Base-by-base conservation (phyloP, 805 yeast genomes). In the Blastobotrys mokoenaii region DNA sequence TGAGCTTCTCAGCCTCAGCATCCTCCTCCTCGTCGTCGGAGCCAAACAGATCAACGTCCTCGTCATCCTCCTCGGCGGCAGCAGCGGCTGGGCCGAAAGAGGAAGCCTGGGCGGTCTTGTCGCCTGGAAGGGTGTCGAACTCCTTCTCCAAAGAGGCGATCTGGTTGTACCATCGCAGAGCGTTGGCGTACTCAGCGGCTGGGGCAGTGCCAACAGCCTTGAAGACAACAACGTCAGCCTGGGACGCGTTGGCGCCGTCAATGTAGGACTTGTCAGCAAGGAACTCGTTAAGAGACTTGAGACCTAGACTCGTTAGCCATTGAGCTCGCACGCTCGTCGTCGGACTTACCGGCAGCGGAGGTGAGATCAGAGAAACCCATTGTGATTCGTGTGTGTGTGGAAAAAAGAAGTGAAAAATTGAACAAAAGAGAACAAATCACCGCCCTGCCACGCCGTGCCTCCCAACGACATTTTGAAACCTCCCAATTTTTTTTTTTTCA, bases 91-190 rank as follows among this genome's bases (percentile, higher is more conserved):
- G 66, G 29, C 68, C 69, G 46, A 49, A 53, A 34, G 56, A 43
- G 40, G 59, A 41, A 42, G 63, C 55, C 32, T 50, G 49, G 35
- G 69, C 65, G 53, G 70, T 62, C 58, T 76, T 74, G 62, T 82
- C 79, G 50, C 74, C 82, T 48, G 70, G 65, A 59, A 81, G 94
- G 61, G 90, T 87, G 71, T 72, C 79, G 65, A 87, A 87, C 70
- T 87, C 95, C 62, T 77, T 87, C 58, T 88, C 75, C 80, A 80
- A 84, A 52, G 96, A 81, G 69, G 95, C 93, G 67, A 90, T 84
- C 84, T 90, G 97, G 83, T 86, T 86, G 80, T 84, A 87, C 97
- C 97, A 93, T 80, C 97, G 89, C 67, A 96, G 73, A 67, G 88
- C 88, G 71, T 84, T 82, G 71, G 97, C 96, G 85, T 72, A 90